phyloP scores from a whole-genome alignment of 1,139 yeast genomes.

The Pneumocystis murina region DNA sequence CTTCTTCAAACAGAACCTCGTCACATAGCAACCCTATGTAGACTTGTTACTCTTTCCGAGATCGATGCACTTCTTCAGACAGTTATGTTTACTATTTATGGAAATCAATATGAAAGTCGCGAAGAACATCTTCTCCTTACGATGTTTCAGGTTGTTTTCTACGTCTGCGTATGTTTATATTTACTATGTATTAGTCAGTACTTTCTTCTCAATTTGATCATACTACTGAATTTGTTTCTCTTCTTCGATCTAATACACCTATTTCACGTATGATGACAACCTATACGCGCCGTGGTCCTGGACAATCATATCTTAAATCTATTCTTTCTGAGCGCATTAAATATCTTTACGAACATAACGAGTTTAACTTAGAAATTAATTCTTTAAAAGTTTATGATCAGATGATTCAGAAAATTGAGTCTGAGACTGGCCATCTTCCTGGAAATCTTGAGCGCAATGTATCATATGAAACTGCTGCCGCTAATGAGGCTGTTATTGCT shows the following conservation, averaged over 20 bases:
- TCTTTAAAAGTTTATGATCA: constrained; percentile 27
- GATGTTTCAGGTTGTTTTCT: constrained; percentile 24
- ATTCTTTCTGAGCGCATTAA: constrained; percentile 24
- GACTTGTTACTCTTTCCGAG: constrained; percentile 27
- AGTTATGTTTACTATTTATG: constrained; percentile 32
- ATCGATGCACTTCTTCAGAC: constrained; percentile 30
- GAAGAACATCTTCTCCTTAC: constrained; percentile 29
- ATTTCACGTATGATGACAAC: constrained; percentile 33
- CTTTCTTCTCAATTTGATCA: constrained; percentile 28
- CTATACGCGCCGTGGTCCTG: constrained; percentile 30
- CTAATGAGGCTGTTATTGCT: constrained; percentile 22
- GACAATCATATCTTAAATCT: constrained; percentile 28
- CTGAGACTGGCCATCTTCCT: constrained; percentile 8
- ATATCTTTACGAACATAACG: constrained; percentile 22
- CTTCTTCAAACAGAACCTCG: constrained; percentile 29
- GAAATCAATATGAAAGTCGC: constrained; percentile 31
- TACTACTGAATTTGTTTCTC: constrained; percentile 26
- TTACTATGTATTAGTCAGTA: constrained; percentile 16
- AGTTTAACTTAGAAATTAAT: constrained; percentile 25
- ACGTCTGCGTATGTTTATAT: neutral
- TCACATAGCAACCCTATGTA: constrained; percentile 27
- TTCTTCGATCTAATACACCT: constrained; percentile 30
- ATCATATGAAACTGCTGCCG: constrained; percentile 24
- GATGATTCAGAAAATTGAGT: constrained; percentile 9
- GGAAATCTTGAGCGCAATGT: constrained; percentile 14